A percentile compares a stretch with the other conserved stretches of the same genome.
Evolutionary conservation across 257 asterid species (phyloP).

Genomic region (Thymus quinquecostatus): DNA sequence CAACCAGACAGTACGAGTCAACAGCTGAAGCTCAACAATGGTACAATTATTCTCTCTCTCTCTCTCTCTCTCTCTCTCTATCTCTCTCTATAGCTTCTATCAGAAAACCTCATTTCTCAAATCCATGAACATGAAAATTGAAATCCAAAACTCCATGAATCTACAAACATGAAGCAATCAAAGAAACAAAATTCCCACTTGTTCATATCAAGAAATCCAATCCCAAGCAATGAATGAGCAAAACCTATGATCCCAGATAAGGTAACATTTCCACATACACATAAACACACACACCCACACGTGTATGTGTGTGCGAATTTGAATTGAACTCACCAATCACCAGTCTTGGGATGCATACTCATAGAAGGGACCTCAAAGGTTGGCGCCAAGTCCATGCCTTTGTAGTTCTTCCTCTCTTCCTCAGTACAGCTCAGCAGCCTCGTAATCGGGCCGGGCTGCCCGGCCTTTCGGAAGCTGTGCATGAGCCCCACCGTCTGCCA

Average conservation of each 20-base stretch:
- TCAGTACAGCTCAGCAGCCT: constrained; percentile 91
- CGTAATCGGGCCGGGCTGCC: constrained; percentile 93
- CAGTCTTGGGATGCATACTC: constrained; percentile 76
- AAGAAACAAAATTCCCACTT: not conserved
- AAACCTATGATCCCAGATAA: not conserved
- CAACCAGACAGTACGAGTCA: constrained; percentile 15
- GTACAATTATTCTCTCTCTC: not conserved
- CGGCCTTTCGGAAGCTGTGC: constrained; percentile 80
- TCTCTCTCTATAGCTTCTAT: not conserved
- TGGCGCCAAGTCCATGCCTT: constrained; percentile 96
- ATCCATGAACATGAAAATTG: constrained; percentile 6
- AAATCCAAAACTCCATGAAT: not conserved
- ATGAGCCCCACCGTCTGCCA: constrained; percentile 98
- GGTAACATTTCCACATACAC: not conserved
- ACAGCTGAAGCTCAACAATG: constrained; percentile 13
- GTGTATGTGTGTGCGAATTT: not conserved
- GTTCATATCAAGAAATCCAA: constrained; percentile 8
- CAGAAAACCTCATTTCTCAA: constrained; percentile 15
- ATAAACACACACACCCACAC: constrained; percentile 10
- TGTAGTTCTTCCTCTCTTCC: constrained; percentile 60
- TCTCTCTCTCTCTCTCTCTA: not conserved
- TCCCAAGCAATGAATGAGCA: constrained; percentile 2
- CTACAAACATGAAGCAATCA: constrained; percentile 20
- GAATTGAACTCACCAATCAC: constrained; percentile 70
- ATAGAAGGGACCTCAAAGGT: constrained; percentile 92